Base-by-base conservation (phyloP, 805 yeast genomes). In the Zygoascus tannicola region DNA sequence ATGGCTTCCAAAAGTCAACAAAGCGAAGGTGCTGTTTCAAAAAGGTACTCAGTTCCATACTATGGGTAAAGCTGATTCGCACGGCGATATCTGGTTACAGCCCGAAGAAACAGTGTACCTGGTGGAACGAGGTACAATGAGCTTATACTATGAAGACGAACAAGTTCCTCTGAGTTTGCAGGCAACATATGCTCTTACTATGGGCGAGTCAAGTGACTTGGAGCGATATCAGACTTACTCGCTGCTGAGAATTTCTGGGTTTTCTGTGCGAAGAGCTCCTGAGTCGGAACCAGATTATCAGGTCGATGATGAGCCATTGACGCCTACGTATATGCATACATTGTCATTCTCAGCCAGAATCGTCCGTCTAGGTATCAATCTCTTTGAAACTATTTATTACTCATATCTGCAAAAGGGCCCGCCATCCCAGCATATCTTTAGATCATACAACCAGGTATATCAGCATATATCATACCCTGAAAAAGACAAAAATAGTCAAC, bases 241-340 rank as follows among this genome's bases (percentile, higher is more conserved):
- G 0, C 72, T 82, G 46, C 65, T 88, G 54, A 83, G 81, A 53
- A 73, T 94, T 56, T 70, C 78, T 41, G 97, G 97, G 0, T 88
- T 81, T 56, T 71, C 82, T 18, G 82, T 85, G 0, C 57, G 66
- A 44, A 53, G 69, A 40, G 48, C 56, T 8, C 14, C 41, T 18
- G 32, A 41, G n/a, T n/a, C n/a, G n/a, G n/a, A n/a, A n/a, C n/a
- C n/a, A n/a, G n/a, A n/a, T n/a, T n/a, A n/a, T n/a, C n/a, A n/a
- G n/a, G n/a, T n/a, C n/a, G n/a, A n/a, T n/a, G n/a, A n/a, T n/a
- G n/a, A n/a, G n/a, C n/a, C n/a, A n/a, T n/a, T n/a, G n/a, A n/a
- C n/a, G n/a, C n/a, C n/a, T n/a, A n/a, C n/a, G n/a, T n/a, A n/a
- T n/a, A n/a, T n/a, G n/a, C n/a, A n/a, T n/a, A n/a, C n/a, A n/a